Evolutionary conservation across 2,329 filamentous ascomycete species (phyloP), one percentile per base, ranked within the genome.

Genomic region (Talaromyces sp.): DNA sequence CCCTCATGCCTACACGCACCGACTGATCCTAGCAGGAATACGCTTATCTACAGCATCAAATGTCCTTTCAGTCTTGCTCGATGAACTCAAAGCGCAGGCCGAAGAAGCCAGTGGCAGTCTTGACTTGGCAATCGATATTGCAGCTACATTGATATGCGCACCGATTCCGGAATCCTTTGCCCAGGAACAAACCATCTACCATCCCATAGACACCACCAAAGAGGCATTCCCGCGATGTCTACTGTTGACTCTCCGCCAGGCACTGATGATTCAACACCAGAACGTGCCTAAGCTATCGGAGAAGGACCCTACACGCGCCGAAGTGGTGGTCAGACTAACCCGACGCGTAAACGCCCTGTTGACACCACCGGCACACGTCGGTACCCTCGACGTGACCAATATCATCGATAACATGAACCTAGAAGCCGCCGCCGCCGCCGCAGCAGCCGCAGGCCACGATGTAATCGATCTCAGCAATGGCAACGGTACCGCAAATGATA

Each of bases 1-100:
- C 1, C 84, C 85, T 6, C 83, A 83, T 2, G 79, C 78, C 49
- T 88, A 88, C 71, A 84, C 83, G 0, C 84, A 85, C 68, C 80
- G 81, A n/a, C 81, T 85, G 67, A 70, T 88, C 17, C 76, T 83
- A 7, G 71, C 74, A 1, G 77, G 77, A 0, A 71, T 82, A 43
- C 73, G 74, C 5, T 74, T 81, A n/a, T 73, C 79, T 3, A 80
- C 81, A 7, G 71, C 80, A 1, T 68, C 74, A 8, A 72, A 74
- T 22, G 75, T 82, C 0, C 70, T 83, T 1, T 68, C 68, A 2
- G 70, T 73, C 6, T 64, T 82, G 8, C 67, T 82, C 36, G 78
- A 80, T 31, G 77, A 82, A 66, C 70, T 82, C 15, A 78, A 81
- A 63, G 70, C 78, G 15, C 78, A 82, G 63, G 73, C 74, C 13